Conservation (phyloP, 495 filamentous ascomycete genomes). For the Hypoxylon lenormandii region DNA sequence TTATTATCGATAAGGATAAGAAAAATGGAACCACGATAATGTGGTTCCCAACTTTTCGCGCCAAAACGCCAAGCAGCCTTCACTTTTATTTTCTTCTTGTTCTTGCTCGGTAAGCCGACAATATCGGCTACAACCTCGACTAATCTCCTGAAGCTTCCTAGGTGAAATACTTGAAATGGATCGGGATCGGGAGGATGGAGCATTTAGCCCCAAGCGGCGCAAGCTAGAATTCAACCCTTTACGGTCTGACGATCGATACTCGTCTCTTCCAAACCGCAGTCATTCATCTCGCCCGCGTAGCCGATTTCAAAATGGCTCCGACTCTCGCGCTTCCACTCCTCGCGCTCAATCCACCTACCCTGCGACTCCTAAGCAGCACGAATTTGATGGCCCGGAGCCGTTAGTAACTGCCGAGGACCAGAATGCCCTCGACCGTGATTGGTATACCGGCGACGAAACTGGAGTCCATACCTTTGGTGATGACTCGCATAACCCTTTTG, state of each 20-base stretch:
- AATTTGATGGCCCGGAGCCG: constrained; percentile 67
- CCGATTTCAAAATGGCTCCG: constrained; percentile 49
- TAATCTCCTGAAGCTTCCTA: background rate
- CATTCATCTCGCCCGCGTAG: constrained; percentile 53
- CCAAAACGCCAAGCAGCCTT: constrained; percentile 1
- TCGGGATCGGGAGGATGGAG: constrained; percentile 59
- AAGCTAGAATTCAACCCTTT: constrained; percentile 70
- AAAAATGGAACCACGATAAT: background rate
- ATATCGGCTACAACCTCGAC: background rate
- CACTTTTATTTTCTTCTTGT: constrained; percentile 28
- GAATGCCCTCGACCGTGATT: constrained; percentile 84
- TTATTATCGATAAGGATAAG: constrained; percentile 48
- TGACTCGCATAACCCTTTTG: constrained; percentile 71
- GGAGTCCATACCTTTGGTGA: constrained; percentile 78
- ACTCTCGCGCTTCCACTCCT: constrained; percentile 62
- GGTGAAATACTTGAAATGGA: constrained; percentile 49
- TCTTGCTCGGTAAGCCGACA: background rate
- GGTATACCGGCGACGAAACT: constrained; percentile 84
- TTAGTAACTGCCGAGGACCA: constrained; percentile 61
- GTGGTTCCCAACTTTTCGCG: background rate
- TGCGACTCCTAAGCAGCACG: constrained; percentile 62
- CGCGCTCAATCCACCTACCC: constrained; percentile 60
- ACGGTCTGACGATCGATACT: constrained; percentile 68
- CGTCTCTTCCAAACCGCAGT: constrained; percentile 65
- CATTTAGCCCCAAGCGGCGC: constrained; percentile 69